Evolutionary conservation across 352 stramenopile genomes (phyloP), one percentile per base, ranked within the genome.

Genomic region (Pythium guiyangense): DNA sequence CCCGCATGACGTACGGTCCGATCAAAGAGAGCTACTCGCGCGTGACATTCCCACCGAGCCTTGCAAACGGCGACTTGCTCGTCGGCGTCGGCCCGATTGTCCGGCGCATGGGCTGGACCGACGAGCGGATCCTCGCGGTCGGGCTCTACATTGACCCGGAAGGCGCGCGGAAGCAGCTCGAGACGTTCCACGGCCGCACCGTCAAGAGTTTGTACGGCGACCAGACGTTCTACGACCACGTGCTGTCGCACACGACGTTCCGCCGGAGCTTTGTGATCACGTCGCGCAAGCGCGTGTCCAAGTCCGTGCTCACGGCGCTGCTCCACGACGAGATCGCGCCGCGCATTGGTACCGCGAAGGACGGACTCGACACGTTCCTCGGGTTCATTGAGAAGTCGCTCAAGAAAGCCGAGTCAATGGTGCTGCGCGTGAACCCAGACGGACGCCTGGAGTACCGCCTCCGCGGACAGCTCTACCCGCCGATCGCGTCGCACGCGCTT

Each of bases 311-410:
- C 0, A 78, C 70, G 1, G 80, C 80, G 5, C 48, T 89, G 35
- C 45, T 93, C 25, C 77, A 81, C 20, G 83, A 90, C 49, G 83
- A 91, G 59, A 60, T 93, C 22, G 49, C 66, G n/a, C 79, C 81
- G n/a, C 83, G 80, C 0, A 77, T 93, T 46, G 83, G 80, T 1
- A 72, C 67, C 0, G 74, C 70, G 22, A 76, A 74, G 43, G 59
- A 71, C 6, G 80, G 76, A 18, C 45, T 88, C 10, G 64, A 73
- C 6, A 87, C 74, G 2, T 89, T 93, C 39, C 64, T 88, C 9
- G 67, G 70, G 0, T 91, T 93, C 51, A 79, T 93, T 44, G 83
- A 93, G 25, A 91, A 91, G 53, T 93, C 83, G 11, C 57, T 93
- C 8, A 83, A 83, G 55, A 93, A 93, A 62, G 81, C 80, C 9